These are phyloP conservation scores for Anisogramma anomala DNA, from an alignment of 2,329 filamentous ascomycete genomes.

Conservation along the genomic window DNA sequence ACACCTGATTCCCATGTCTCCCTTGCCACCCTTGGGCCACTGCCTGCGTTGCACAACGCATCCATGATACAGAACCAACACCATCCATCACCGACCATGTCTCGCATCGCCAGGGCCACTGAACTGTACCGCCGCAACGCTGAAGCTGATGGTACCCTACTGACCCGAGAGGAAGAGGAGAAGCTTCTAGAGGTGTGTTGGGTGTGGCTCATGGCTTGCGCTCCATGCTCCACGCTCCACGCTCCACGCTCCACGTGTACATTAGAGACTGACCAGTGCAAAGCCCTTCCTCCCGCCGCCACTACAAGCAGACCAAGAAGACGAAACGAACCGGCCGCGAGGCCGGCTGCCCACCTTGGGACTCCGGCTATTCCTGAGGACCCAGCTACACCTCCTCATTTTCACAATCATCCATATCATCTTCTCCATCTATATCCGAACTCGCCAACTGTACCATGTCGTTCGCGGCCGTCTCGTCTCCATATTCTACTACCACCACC, in stretches of 20 bases:
- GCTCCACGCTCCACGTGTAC: background rate
- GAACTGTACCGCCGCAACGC: constrained; percentile 35
- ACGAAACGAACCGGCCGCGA: constrained; percentile 15
- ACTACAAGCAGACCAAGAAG: constrained; percentile 22
- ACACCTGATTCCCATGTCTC: background rate
- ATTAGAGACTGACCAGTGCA: constrained; percentile 17
- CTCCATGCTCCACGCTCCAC: background rate
- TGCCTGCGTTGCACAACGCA: background rate
- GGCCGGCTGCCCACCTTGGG: constrained; percentile 28
- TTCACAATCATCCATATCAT: constrained; percentile 64
- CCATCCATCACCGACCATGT: constrained; percentile 22
- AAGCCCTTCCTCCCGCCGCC: constrained; percentile 27
- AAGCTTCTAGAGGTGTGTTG: constrained; percentile 31
- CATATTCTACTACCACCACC: constrained; percentile 88
- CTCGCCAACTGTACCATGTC: constrained; percentile 68
- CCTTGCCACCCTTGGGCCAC: background rate
- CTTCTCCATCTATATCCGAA: constrained; percentile 79
- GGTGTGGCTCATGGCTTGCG: background rate
- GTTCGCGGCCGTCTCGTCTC: constrained; percentile 67
- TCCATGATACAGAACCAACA: background rate
- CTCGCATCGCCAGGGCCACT: constrained; percentile 26
- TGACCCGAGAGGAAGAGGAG: constrained; percentile 33
- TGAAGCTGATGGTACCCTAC: constrained; percentile 28
- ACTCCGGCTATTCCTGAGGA: constrained; percentile 48
- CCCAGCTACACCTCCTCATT: constrained; percentile 53